Conservation (phyloP, 2,329 filamentous ascomycete species). For the Cordyceps militaris region DNA sequence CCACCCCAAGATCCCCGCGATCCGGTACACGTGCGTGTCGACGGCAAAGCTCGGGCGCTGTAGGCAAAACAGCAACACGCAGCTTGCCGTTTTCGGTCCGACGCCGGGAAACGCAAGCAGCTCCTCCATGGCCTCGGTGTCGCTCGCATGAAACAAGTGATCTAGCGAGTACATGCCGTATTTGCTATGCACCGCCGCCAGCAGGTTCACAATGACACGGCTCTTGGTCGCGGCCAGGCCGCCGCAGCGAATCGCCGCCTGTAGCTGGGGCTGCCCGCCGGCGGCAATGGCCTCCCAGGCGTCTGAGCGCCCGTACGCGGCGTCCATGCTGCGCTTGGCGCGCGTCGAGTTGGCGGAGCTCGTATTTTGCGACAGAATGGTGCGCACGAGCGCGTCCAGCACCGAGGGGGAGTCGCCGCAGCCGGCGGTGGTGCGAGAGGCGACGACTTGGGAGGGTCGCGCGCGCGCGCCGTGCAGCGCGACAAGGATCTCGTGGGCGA, state of each 20-base stretch:
- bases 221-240: conserved; percentile 68
- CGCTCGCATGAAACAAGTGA: conserved; percentile 35
- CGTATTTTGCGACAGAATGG: conserved; percentile 48
- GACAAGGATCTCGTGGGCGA: conserved; percentile 59
- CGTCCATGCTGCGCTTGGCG: conserved; percentile 46
- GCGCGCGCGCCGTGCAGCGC: conserved; percentile 56
- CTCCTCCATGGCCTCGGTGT: conserved; percentile 43
- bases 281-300: conserved; percentile 35
- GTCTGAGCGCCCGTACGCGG: conserved; percentile 35
- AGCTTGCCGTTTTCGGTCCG: conserved; percentile 48
- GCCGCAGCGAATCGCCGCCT: conserved; percentile 61
- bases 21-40: conserved; percentile 45
- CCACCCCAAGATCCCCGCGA: conserved; percentile 44
- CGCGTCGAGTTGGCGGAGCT: conserved; percentile 49
- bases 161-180: conserved; percentile 41
- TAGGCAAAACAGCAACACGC: conserved; percentile 46
- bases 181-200: conserved; percentile 51
- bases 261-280: conserved; percentile 33
- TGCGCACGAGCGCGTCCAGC: conserved; percentile 45
- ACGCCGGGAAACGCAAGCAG: conserved; percentile 44
- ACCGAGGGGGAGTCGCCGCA: conserved; percentile 45
- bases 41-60: conserved; percentile 42
- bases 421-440: conserved; percentile 58
- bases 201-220: conserved; percentile 61
- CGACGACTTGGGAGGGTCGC: conserved; percentile 54